Evolutionary conservation across 1,284 basidiomycete species (phyloP).

Genomic region (Leucoagaricus sp.): DNA sequence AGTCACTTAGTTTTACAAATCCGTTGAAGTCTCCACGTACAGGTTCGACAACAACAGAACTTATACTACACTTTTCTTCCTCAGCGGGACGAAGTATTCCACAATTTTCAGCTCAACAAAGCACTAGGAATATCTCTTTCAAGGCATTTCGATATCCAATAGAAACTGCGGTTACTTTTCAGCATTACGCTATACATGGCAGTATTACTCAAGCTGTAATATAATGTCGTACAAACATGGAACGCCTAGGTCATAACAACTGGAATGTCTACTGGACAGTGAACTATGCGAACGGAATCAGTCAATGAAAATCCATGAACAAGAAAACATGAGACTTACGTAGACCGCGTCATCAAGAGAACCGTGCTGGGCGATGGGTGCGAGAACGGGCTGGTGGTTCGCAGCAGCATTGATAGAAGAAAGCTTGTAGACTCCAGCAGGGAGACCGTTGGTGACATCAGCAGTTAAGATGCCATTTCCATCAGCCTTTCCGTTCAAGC

Average conservation of each 20-base stretch:
- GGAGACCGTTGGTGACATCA: conserved; percentile 51
- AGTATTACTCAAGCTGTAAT: conserved; percentile 1
- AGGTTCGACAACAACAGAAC: too few species aligned
- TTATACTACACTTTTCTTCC: too few species aligned
- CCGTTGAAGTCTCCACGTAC: too few species aligned
- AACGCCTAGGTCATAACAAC: background rate
- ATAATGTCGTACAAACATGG: background rate
- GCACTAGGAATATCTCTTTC: too few species aligned
- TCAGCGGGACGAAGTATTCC: too few species aligned
- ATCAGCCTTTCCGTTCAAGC: conserved; percentile 45
- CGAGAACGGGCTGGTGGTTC: conserved; percentile 57
- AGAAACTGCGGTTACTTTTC: background rate
- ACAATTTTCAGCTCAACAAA: too few species aligned
- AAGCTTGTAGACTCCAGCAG: conserved; percentile 54
- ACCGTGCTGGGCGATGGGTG: conserved; percentile 55
- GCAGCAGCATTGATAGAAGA: conserved; percentile 52
- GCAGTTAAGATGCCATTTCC: conserved; percentile 48
- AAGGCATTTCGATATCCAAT: background rate
- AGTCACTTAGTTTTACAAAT: background rate
- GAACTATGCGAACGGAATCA: conserved; percentile 12
- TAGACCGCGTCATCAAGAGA: conserved; percentile 51
- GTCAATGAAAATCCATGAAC: background rate
- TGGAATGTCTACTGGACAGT: conserved; percentile 13
- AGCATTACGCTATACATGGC: background rate
- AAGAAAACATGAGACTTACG: conserved; percentile 28